Evolutionary conservation across 306 rosid genomes (phyloP).

Genomic region (Rosa chinensis): DNA sequence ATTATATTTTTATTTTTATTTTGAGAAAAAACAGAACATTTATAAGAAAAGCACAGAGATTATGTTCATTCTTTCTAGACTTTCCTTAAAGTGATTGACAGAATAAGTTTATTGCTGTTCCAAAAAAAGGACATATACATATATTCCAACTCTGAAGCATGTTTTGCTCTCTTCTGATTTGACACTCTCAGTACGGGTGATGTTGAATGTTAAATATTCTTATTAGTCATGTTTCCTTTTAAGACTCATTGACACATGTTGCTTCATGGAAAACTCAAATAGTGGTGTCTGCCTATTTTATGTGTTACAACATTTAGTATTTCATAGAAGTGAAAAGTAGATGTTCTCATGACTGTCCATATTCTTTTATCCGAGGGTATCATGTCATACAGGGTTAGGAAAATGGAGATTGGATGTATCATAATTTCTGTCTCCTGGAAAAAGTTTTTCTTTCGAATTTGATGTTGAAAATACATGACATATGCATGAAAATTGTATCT

Average conservation of each 20-base stretch:
- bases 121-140: background rate
- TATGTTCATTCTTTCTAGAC: background rate
- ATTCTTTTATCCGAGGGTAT: background rate
- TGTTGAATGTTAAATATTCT: background rate
- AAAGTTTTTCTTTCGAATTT: background rate
- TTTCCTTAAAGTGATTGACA: slow-evolving; percentile 15
- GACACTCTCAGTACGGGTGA: background rate
- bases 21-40: background rate
- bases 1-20: background rate
- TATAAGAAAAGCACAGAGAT: background rate
- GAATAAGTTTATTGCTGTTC: background rate
- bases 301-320: background rate
- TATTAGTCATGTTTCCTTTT: background rate
- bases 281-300: background rate
- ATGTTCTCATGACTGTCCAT: background rate
- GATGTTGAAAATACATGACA: slow-evolving; percentile 9
- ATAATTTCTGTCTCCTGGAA: background rate
- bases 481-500: slow-evolving; percentile 11
- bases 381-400: background rate
- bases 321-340: background rate
- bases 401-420: background rate
- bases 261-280: slow-evolving; percentile 8
- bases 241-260: background rate
- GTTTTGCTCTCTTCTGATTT: background rate
- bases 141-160: slow-evolving; percentile 1